phyloP scores from a whole-genome alignment of 202 grass and related monocot species.

The Zizania palustris region DNA sequence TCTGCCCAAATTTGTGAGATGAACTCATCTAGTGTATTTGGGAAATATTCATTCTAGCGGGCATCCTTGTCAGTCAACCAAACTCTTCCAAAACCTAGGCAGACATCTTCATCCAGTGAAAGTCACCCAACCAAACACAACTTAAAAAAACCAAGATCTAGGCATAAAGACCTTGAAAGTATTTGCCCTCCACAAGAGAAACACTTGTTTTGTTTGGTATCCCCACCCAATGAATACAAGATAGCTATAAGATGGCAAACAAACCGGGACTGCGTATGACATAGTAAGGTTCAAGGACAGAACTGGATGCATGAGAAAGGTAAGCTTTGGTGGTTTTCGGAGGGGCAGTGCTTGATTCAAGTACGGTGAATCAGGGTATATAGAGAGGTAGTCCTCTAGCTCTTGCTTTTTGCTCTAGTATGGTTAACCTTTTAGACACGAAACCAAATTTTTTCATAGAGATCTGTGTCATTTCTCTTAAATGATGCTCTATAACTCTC shows the following conservation, averaged over 20 bases:
- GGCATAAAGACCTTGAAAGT: conserved; percentile 73
- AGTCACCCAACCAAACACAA: too few relatives aligned
- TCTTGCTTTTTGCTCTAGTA: too few relatives aligned
- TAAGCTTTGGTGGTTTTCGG: conserved; percentile 95
- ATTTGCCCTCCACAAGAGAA: conserved; percentile 69
- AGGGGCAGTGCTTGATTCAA: conserved; percentile 96
- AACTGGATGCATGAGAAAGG: conserved; percentile 96
- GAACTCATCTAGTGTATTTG: too few relatives aligned
- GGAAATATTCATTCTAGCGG: too few relatives aligned
- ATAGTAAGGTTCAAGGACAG: conserved; percentile 94
- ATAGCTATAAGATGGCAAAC: conserved; percentile 84
- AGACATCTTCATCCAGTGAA: too few relatives aligned
- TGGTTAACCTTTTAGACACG: too few relatives aligned
- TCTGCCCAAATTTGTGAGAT: too few relatives aligned
- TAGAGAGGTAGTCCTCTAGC: conserved; percentile 78
- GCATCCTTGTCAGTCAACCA: too few relatives aligned
- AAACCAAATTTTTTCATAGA: too few relatives aligned
- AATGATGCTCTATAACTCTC: too few relatives aligned
- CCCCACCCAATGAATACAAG: conserved; percentile 87
- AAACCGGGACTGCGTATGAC: conserved; percentile 84
- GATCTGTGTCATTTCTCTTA: too few relatives aligned
- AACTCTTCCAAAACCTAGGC: too few relatives aligned
- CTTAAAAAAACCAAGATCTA: conserved; percentile 47
- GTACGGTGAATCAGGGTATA: conserved; percentile 83
- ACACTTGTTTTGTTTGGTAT: conserved; percentile 75